Evolutionary conservation across 2,329 filamentous ascomycete genomes (phyloP).

Genomic region (Ophiocordyceps camponoti-leonardi): DNA sequence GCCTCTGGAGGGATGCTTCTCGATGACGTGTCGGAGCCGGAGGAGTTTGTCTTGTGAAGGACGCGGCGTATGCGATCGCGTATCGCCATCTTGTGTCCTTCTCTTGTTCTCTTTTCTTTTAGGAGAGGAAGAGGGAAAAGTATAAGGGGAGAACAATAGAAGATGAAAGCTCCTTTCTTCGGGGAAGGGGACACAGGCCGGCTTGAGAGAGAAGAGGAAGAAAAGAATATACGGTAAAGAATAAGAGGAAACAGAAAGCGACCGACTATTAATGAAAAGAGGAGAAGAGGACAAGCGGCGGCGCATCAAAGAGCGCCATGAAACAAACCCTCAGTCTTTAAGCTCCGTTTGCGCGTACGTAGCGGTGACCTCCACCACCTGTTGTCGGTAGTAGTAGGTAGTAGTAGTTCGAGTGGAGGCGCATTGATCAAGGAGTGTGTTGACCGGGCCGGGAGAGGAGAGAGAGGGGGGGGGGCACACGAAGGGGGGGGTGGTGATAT

Average conservation of each 20-base stretch:
- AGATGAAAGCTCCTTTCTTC: no score
- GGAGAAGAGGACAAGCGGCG: not conserved
- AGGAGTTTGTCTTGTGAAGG: slow-evolving; percentile 18
- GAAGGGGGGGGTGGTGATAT: no score
- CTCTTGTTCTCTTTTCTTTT: not conserved
- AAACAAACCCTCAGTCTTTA: not conserved
- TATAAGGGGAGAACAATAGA: no score
- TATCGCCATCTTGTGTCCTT: slow-evolving; percentile 16
- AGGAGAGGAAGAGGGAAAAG: not conserved
- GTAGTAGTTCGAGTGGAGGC: not conserved
- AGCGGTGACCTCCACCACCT: not conserved
- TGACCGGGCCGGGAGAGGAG: no score
- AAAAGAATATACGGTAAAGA: no score
- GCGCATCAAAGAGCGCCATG: not conserved
- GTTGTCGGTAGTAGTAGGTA: not conserved
- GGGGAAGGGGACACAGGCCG: no score
- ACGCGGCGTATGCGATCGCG: slow-evolving; percentile 23
- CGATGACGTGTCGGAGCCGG: slow-evolving; percentile 13
- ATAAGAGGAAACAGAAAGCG: not conserved
- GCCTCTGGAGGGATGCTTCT: slow-evolving; percentile 12
- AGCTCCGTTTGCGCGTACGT: not conserved
- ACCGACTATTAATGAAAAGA: not conserved
- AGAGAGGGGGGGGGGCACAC: no score
- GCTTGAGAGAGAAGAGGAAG: no score
- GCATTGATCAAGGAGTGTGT: not conserved